Evolutionary conservation across 2,329 filamentous ascomycete genomes (phyloP).

Genomic region (Hypoxylon sp.): DNA sequence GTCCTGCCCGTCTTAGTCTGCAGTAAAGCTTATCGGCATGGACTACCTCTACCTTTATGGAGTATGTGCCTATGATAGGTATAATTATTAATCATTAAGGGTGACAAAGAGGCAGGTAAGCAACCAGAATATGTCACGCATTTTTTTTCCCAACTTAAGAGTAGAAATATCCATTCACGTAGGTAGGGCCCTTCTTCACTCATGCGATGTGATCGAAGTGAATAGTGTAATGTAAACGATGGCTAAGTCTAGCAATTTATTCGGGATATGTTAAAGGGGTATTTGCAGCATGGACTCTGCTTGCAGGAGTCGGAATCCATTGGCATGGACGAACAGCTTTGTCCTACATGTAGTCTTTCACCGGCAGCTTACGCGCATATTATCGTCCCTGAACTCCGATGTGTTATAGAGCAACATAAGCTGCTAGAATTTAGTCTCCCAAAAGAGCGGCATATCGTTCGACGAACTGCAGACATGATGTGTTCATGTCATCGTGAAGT

Average conservation of each 20-base stretch:
- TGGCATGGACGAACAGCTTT: background rate
- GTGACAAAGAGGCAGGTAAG: background rate
- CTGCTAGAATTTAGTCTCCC: conserved; percentile 12
- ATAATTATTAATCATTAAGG: background rate
- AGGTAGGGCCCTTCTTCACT: background rate
- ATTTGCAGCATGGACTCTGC: background rate
- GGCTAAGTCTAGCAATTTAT: background rate
- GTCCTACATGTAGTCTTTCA: background rate
- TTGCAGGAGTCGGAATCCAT: background rate
- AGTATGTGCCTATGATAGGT: background rate
- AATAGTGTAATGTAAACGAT: background rate
- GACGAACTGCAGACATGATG: background rate
- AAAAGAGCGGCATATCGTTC: background rate
- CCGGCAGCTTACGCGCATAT: background rate
- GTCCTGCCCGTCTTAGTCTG: background rate
- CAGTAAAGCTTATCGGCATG: background rate
- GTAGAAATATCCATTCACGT: background rate
- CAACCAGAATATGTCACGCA: background rate
- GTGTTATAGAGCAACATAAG: background rate
- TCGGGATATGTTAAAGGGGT: background rate
- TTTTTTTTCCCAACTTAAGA: background rate
- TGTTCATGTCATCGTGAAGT: background rate
- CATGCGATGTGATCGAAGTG: background rate
- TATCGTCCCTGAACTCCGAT: background rate
- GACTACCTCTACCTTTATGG: background rate